Evolutionary conservation across 1,139 yeast genomes (phyloP).

Genomic region (Pichia sp.): DNA sequence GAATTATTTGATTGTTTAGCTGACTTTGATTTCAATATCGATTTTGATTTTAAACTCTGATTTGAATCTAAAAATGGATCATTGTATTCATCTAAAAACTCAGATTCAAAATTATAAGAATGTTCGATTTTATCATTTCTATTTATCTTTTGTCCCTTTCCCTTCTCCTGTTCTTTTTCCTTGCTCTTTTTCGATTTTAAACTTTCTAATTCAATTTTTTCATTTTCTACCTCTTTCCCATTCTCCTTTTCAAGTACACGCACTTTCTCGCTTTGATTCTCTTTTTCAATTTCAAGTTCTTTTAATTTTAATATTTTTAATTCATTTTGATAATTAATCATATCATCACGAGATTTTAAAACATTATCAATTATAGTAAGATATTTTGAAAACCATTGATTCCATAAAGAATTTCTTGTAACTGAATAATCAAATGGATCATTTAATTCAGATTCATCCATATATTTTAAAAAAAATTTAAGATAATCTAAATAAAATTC

Average conservation of each 20-base stretch:
- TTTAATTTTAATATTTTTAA: no score
- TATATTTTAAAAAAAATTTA: slow-evolving; percentile 26
- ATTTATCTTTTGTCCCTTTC: background rate
- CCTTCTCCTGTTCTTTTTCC: no score
- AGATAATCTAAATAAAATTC: slow-evolving; percentile 25
- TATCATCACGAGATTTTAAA: background rate
- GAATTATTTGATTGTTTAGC: background rate
- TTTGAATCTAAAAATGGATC: background rate
- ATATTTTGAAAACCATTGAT: slow-evolving; percentile 23
- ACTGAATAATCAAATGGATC: slow-evolving; percentile 28
- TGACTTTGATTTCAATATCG: background rate
- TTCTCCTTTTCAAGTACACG: no score
- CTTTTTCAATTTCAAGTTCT: background rate
- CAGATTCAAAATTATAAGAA: background rate
- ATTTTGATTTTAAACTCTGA: no score
- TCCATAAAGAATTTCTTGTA: slow-evolving; percentile 27
- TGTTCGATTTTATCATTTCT: background rate
- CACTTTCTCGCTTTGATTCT: no score
- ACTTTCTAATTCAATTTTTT: no score
- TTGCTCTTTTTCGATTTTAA: no score
- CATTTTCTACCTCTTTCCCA: no score
- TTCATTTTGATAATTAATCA: no score
- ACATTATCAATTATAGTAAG: slow-evolving; percentile 6
- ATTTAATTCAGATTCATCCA: slow-evolving; percentile 27
- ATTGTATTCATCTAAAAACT: background rate